Conservation (phyloP, 176 grass and related monocot genomes). For the Elymus sibiricus region DNA sequence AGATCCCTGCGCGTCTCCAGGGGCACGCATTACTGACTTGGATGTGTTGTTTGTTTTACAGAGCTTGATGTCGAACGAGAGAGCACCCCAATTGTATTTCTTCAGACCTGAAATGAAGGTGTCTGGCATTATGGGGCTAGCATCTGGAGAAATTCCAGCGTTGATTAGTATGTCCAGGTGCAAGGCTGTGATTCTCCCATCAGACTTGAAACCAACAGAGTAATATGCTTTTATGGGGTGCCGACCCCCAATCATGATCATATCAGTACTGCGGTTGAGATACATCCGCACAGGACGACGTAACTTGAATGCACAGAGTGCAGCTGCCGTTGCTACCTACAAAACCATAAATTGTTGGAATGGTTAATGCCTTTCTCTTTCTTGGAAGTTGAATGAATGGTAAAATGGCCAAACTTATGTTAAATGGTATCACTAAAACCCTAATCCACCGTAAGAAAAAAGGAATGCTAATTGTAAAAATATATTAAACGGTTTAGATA, state of each 20-base stretch:
- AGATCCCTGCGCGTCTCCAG: slow-evolving; percentile 74
- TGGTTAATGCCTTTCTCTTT: neutral
- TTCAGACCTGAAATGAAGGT: slow-evolving; percentile 45
- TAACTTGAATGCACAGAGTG: slow-evolving; percentile 61
- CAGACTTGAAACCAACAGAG: slow-evolving; percentile 75
- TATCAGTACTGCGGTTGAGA: slow-evolving; percentile 70
- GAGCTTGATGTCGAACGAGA: slow-evolving; percentile 56
- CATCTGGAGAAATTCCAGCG: slow-evolving; percentile 52
- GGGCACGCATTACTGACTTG: slow-evolving; percentile 58
- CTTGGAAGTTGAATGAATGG: neutral
- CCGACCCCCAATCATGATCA: slow-evolving; percentile 67
- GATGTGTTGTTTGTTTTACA: slow-evolving; percentile 77
- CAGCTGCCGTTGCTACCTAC: slow-evolving; percentile 59
- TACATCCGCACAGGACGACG: slow-evolving; percentile 67
- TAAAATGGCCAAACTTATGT: neutral
- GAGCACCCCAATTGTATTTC: slow-evolving; percentile 78
- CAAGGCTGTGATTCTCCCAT: slow-evolving; percentile 67
- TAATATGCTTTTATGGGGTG: slow-evolving; percentile 72
- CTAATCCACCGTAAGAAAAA: too few species aligned
- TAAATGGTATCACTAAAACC: neutral
- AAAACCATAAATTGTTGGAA: too few species aligned
- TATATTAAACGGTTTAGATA: neutral
- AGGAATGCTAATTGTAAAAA: too few species aligned
- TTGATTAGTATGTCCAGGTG: slow-evolving; percentile 56
- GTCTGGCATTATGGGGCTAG: neutral